Evolutionary conservation across 495 filamentous ascomycete species (phyloP).

Genomic region (Neurospora sp.): DNA sequence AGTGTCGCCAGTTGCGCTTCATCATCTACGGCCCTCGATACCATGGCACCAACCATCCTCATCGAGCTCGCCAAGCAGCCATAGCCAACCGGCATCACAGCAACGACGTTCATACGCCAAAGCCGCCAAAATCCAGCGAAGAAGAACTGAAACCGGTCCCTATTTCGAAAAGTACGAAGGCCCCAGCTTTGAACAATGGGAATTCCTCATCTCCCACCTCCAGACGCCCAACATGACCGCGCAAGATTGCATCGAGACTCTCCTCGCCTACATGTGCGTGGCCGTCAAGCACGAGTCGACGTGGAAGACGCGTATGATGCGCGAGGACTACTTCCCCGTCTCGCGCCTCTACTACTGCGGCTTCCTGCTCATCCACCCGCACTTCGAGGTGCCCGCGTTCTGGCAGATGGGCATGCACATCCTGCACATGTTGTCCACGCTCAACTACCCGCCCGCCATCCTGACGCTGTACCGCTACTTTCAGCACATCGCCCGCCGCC

Average conservation of each 20-base stretch:
- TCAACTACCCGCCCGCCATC: slow-evolving; percentile 17
- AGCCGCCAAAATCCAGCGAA: background rate
- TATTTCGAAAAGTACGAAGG: slow-evolving; percentile 16
- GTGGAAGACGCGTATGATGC: slow-evolving; percentile 9
- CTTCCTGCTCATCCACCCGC: slow-evolving; percentile 4
- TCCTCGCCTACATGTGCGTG: slow-evolving; percentile 13
- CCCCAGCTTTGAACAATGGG: slow-evolving; percentile 20
- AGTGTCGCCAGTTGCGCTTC: background rate
- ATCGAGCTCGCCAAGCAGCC: background rate
- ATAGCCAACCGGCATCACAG: background rate
- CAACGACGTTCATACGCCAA: background rate
- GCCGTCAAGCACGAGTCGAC: slow-evolving; percentile 6
- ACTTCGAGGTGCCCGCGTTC: background rate
- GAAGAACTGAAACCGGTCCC: background rate
- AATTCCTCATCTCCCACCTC: background rate
- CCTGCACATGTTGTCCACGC: slow-evolving; percentile 14
- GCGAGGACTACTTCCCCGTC: slow-evolving; percentile 4
- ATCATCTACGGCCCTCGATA: background rate
- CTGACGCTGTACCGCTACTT: slow-evolving; percentile 9
- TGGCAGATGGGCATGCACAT: slow-evolving; percentile 11
- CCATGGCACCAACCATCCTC: background rate
- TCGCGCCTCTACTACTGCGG: slow-evolving; percentile 11
- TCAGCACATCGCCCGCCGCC: background rate
- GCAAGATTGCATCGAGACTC: slow-evolving; percentile 10
- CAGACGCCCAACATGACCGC: slow-evolving; percentile 13